Base-by-base conservation (phyloP, 371 early-diverging fungal species). In the Mortierella sp. region DNA sequence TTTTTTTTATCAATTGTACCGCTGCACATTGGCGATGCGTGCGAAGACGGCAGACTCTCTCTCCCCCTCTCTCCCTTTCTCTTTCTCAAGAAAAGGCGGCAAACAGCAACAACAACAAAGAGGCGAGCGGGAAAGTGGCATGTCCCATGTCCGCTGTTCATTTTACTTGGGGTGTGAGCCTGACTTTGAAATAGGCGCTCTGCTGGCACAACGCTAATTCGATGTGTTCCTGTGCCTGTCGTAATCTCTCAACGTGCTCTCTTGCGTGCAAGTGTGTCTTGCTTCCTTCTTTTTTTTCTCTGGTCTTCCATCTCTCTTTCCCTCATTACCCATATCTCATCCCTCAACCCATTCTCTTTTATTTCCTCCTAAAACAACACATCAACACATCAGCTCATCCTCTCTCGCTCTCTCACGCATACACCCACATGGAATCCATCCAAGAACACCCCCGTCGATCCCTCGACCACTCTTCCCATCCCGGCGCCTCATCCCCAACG, bases 281-380 rank as follows among this genome's bases (percentile, higher is more conserved):
- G 37, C 67, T 34, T 19, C 40, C 34, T 10, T 34, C 31, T 59
- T 44, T 40, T 40, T 11, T 74, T 44, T 74, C 44, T n/a, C 51
- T 55, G 26, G 55, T 57, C 59, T 59, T 59, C 48, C 57, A n/a
- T 59, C 74, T 34, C 48, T 74, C 61, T 61, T 59, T 46, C 73
- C 53, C 8, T 43, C 40, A 10, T n/a, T 16, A 5, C 24, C n/a
- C 44, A 46, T 40, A 14, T 44, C 19, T 59, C n/a, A n/a, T n/a
- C 5, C 1, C 55, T 26, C 14, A 16, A 24, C 28, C 21, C n/a
- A 57, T 55, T 24, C 26, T 16, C 43, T 55, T 55, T 19, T 40
- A 48, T 10, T 71, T 31, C 5, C n/a, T n/a, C n/a, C n/a, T n/a
- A n/a, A n/a, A n/a, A n/a, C 44, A 46, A 13, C 46, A 24, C 54